Percentiles rank a stretch among this genome's conserved stretches.
phyloP scores from a whole-genome alignment of 305 asterid species.

The Petunia hybrid region DNA sequence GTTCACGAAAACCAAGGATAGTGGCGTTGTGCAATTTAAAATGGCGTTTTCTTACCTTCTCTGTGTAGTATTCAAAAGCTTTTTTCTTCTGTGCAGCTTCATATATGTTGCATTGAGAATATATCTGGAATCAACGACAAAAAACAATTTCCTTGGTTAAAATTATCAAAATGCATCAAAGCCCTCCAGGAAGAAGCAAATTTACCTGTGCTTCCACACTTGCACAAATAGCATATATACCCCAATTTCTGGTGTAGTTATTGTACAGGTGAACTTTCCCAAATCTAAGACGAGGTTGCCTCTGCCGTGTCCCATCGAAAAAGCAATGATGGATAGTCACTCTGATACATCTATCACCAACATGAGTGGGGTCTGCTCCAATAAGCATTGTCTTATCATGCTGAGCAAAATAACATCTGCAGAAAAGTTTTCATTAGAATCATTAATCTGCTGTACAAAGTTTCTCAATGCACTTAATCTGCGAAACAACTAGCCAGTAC shows the following conservation, averaged over 20 bases:
- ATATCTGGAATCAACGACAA: constrained; percentile 41
- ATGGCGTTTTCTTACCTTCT: constrained; percentile 39
- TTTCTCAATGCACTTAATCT: neutral
- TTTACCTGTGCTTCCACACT: constrained; percentile 92
- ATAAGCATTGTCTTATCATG: constrained; percentile 87
- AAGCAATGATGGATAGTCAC: constrained; percentile 94
- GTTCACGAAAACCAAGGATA: neutral
- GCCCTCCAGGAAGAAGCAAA: neutral
- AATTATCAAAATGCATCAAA: constrained; percentile 17
- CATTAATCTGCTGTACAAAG: neutral
- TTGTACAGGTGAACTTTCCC: constrained; percentile 88
- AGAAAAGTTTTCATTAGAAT: constrained; percentile 27
- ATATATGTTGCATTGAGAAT: constrained; percentile 53
- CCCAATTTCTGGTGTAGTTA: constrained; percentile 82
- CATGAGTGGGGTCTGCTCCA: constrained; percentile 74
- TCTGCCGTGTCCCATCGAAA: constrained; percentile 84
- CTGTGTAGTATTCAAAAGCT: constrained; percentile 52
- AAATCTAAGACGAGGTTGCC: constrained; percentile 91
- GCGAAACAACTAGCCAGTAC: constrained; percentile 43
- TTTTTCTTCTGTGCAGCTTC: constrained; percentile 53
- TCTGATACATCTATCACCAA: constrained; percentile 68
- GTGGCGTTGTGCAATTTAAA: neutral
- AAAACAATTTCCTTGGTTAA: neutral
- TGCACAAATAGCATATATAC: constrained; percentile 86
- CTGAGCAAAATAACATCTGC: constrained; percentile 74